These are phyloP conservation scores for Penicillium pulvis DNA, from an alignment of 495 filamentous ascomycete species.

Conservation along the genomic window DNA sequence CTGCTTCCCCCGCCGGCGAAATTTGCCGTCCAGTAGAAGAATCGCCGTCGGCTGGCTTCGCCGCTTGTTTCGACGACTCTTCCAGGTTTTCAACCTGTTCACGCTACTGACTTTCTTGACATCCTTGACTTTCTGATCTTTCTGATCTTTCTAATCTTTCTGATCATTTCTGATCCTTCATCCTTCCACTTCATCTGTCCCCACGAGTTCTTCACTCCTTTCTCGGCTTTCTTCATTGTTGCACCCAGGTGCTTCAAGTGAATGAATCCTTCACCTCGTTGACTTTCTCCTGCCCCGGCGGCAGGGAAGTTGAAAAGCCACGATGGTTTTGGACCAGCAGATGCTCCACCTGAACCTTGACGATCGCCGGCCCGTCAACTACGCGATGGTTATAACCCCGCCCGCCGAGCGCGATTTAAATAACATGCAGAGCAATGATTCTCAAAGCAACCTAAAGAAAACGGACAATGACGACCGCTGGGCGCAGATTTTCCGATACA, in stretches of 20 bases:
- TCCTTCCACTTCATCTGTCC: too few species aligned
- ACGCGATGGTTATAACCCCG: constrained; percentile 25
- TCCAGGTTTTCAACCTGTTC: constrained; percentile 1
- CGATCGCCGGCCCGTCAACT: constrained; percentile 19
- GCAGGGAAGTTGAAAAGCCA: background rate
- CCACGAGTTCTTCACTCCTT: too few species aligned
- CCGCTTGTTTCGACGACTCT: background rate
- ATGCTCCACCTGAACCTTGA: constrained; percentile 30
- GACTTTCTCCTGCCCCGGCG: constrained; percentile 8
- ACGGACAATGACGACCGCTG: constrained; percentile 16
- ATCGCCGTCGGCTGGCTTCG: constrained; percentile 5
- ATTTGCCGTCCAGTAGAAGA: constrained; percentile 20
- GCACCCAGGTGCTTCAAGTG: background rate
- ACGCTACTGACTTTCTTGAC: too few species aligned
- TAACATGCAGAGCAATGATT: background rate
- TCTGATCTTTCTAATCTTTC: too few species aligned
- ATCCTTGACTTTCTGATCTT: too few species aligned
- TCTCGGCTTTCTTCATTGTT: too few species aligned
- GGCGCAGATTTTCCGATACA: constrained; percentile 47
- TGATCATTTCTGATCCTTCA: too few species aligned
- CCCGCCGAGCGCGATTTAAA: constrained; percentile 27
- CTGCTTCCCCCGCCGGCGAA: constrained; percentile 19
- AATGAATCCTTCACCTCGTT: background rate
- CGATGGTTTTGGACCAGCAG: constrained; percentile 28
- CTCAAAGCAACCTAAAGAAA: background rate